These are phyloP conservation scores for Amanita rimosa DNA, from an alignment of 768 basidiomycete species.

Conservation along the genomic window DNA sequence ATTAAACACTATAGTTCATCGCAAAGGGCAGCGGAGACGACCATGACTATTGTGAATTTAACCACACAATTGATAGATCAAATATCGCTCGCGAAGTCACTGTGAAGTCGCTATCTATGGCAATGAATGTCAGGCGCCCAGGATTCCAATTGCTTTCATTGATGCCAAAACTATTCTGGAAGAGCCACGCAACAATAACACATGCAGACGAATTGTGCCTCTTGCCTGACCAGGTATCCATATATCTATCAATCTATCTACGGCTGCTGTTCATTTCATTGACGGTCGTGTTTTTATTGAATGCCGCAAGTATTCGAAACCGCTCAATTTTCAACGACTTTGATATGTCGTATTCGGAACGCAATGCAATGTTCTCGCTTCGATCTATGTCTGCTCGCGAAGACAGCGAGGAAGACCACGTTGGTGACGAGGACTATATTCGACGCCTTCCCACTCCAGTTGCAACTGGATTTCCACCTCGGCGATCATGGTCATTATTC, in stretches of 20 bases:
- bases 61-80: slow-evolving; percentile 24
- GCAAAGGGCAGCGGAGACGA: slow-evolving; percentile 65
- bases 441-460: slow-evolving; percentile 11
- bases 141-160: slow-evolving; percentile 89
- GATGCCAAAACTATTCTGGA: slow-evolving; percentile 2
- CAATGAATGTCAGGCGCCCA: slow-evolving; percentile 73
- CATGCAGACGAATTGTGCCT: slow-evolving; percentile 57
- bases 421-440: not conserved
- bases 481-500: slow-evolving; percentile 8
- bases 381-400: not conserved
- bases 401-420: slow-evolving; percentile 1
- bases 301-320: slow-evolving; percentile 11
- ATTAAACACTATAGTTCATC: slow-evolving; percentile 2
- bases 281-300: slow-evolving; percentile 25
- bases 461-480: not conserved
- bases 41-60: slow-evolving; percentile 88
- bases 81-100: slow-evolving; percentile 59
- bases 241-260: slow-evolving; percentile 65
- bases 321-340: not conserved
- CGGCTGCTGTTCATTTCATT: slow-evolving; percentile 58
- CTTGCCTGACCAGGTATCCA: slow-evolving; percentile 75
- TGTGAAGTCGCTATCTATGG: slow-evolving; percentile 85
- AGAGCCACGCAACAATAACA: slow-evolving; percentile 12
- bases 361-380: not conserved
- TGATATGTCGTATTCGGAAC: not conserved